Conservation (phyloP, 768 basidiomycete genomes). For the Fomitopsis serialis region DNA sequence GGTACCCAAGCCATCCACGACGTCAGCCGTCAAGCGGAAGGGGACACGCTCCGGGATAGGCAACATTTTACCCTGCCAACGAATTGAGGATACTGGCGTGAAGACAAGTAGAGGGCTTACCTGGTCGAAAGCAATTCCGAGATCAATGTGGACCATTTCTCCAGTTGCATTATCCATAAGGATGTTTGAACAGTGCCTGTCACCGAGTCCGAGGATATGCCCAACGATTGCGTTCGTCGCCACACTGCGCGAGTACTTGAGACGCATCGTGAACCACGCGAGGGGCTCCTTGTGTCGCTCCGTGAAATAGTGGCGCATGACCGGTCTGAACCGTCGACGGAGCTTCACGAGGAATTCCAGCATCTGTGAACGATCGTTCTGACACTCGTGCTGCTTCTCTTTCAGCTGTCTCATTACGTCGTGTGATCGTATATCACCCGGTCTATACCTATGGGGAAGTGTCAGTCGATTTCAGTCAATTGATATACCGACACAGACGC, state of each 20-base stretch:
- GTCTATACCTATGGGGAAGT: slow-evolving; percentile 51
- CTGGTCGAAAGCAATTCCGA: slow-evolving; percentile 96
- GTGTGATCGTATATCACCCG: slow-evolving; percentile 39
- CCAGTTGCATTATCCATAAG: slow-evolving; percentile 78
- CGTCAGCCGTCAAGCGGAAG: slow-evolving; percentile 90
- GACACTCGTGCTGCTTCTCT: slow-evolving; percentile 27
- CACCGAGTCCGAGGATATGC: slow-evolving; percentile 86
- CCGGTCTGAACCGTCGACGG: slow-evolving; percentile 57
- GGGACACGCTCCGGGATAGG: slow-evolving; percentile 84
- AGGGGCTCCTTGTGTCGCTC: slow-evolving; percentile 85
- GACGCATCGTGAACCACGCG: slow-evolving; percentile 86
- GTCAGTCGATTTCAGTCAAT: too few species aligned
- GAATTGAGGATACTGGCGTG: not conserved
- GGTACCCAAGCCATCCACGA: slow-evolving; percentile 91
- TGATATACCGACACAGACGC: not conserved
- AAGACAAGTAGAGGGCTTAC: slow-evolving; percentile 32
- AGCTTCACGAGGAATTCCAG: slow-evolving; percentile 21
- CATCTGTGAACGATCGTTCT: slow-evolving; percentile 25
- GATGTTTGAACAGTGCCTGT: slow-evolving; percentile 90
- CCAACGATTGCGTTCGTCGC: slow-evolving; percentile 94
- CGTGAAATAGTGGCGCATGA: slow-evolving; percentile 93
- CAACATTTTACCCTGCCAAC: slow-evolving; percentile 70
- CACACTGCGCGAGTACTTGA: slow-evolving; percentile 88
- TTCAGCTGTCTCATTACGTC: slow-evolving; percentile 28
- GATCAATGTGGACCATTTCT: slow-evolving; percentile 92